Evolutionary conservation across 768 basidiomycete species (phyloP), one percentile per base, ranked within the genome.

Genomic region (Botryobasidium botryosum): DNA sequence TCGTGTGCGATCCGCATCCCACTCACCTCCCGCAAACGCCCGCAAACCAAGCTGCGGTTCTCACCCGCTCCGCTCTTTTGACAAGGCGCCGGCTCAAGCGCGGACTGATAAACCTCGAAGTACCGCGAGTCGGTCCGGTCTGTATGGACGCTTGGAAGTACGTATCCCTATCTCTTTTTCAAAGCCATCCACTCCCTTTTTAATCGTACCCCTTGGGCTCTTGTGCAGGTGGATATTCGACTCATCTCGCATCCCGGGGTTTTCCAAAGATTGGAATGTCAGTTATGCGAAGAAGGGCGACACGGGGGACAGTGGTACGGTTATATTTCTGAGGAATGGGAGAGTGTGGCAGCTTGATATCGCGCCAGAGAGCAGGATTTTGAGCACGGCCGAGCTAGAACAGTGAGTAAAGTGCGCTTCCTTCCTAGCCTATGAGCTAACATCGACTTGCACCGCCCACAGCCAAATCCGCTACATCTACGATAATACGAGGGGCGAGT

Each of bases 141-240:
- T 87, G 85, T 56, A 86, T 88, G 84, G 85, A 88, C 56, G 79
- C 80, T 5, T 87, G 79, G 59, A 66, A 83, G 80, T 79, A 51
- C 44, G 63, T 39, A 32, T 18, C n/a, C n/a, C n/a, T 7, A 8
- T 4, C 33, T 35, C 37, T 12, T 2, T 28, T 17, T 21, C 3
- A 6, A 31, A 32, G 43, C 20, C 8, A 36, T 13, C 12, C n/a
- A n/a, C n/a, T n/a, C n/a, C n/a, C n/a, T n/a, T n/a, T n/a, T n/a
- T 44, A n/a, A 25, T 4, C 6, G 12, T 7, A 7, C 10, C 36
- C 23, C 38, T 27, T 3, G n/a, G 6, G 20, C 18, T 37, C 20
- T 20, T 23, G 26, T 38, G n/a, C n/a, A 83, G 82, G 39, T 88
- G 85, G 85, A 85, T 88, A 84, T 87, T 87, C 52, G 85, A 88